A percentile compares a stretch with the other conserved stretches of the same genome.
Conservation (phyloP, 1,139 yeast genomes). For the Kurtzmaniella quercitrusa region DNA sequence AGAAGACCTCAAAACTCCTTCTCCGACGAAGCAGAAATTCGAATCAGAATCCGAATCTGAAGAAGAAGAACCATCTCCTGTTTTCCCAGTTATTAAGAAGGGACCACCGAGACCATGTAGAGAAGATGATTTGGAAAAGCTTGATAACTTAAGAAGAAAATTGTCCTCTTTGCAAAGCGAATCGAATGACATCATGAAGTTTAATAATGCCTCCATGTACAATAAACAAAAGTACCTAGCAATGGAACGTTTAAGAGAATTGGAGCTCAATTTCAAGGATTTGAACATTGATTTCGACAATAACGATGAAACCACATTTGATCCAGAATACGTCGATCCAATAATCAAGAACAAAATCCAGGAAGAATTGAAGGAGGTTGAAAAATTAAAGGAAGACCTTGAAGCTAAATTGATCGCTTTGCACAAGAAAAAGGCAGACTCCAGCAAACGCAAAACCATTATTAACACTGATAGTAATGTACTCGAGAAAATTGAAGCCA, state of each 20-base stretch:
- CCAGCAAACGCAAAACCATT: constrained; percentile 6
- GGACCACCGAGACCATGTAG: constrained; percentile 35
- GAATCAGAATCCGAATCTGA: constrained; percentile 12
- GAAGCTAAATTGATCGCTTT: constrained; percentile 29
- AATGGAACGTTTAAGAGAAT: constrained; percentile 59
- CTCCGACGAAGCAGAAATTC: constrained; percentile 16
- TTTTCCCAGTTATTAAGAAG: constrained; percentile 13
- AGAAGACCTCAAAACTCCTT: constrained; percentile 5
- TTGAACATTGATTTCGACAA: constrained; percentile 52
- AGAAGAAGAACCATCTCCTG: constrained; percentile 14
- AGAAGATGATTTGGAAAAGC: constrained; percentile 38
- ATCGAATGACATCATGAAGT: constrained; percentile 70
- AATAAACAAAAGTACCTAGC: constrained; percentile 59
- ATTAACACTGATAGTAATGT: constrained; percentile 8
- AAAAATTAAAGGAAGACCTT: constrained; percentile 39
- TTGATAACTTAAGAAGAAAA: constrained; percentile 54
- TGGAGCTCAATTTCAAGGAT: constrained; percentile 57
- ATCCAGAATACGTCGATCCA: constrained; percentile 27
- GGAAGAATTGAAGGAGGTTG: constrained; percentile 45
- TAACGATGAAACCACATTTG: constrained; percentile 14
- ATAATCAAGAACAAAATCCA: constrained; percentile 32
- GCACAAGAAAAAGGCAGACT: constrained; percentile 9
- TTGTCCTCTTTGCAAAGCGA: constrained; percentile 62
- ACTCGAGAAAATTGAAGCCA: constrained; percentile 40
- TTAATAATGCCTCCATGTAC: constrained; percentile 57